A percentile compares a stretch with the other conserved stretches of the same genome.
Evolutionary conservation across 441 rosid species (phyloP).

Genomic region (Geranium incanum): DNA sequence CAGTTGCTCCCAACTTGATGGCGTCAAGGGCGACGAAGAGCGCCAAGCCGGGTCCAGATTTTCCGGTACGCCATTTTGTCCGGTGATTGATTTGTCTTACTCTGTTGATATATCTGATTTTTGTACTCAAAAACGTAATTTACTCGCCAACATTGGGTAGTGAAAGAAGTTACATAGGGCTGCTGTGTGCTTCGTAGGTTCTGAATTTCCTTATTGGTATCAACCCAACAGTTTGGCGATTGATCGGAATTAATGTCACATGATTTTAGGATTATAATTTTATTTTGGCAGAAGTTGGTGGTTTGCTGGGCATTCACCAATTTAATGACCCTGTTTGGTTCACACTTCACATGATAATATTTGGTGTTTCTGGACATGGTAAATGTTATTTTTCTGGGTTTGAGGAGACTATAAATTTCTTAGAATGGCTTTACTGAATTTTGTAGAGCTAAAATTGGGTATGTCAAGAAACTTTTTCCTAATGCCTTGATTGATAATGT

Average conservation of each 20-base stretch:
- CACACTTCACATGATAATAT: background rate
- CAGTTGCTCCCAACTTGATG: background rate
- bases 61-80: background rate
- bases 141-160: background rate
- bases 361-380: background rate
- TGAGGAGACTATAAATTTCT: background rate
- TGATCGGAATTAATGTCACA: background rate
- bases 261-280: background rate
- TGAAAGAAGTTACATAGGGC: background rate
- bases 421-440: background rate
- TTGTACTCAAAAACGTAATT: background rate
- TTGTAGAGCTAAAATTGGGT: background rate
- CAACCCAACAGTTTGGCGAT: background rate
- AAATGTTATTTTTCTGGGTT: background rate
- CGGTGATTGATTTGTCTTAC: background rate
- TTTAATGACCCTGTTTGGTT: background rate
- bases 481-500: background rate
- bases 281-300: background rate
- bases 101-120: background rate
- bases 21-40: background rate
- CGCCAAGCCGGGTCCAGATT: background rate
- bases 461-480: background rate
- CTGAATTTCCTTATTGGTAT: background rate
- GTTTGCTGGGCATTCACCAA: too few relatives aligned
- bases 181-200: background rate